Evolutionary conservation across 208 protist species (phyloP), one percentile per base, ranked within the genome.

Genomic region (Leishmania braziliensis): DNA sequence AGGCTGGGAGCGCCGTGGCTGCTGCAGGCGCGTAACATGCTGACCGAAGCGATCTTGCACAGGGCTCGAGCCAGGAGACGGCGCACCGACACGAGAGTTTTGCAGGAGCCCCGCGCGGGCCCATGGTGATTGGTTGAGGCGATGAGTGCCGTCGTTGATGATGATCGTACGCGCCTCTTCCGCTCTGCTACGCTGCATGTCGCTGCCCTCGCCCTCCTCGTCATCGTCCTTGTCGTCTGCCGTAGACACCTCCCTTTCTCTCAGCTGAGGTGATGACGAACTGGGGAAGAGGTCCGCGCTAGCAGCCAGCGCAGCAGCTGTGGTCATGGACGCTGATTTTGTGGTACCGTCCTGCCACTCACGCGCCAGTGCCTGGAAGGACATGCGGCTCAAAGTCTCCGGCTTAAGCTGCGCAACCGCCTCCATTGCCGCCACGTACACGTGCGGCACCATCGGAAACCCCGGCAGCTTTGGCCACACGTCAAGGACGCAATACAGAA

Each of bases 401-500:
- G 39, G 54, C 69, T 75, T 80, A 23, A 81, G 75, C 75, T 86
- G 75, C 12, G 84, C 75, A 26, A 92, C 74, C 70, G 84, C 86
- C 43, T 82, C 70, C 36, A 90, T 77, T 51, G 87, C 86, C 33
- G 77, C 65, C 29, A 87, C 63, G 76, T 88, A 79, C 60, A 87
- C 70, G 63, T 81, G 76, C 18, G 89, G 84, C 56, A 88, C 75
- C 68, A 86, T 75, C 33, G 82, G 86, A 43, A 89, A 84, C 20
- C 84, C 82, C 0, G 77, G 83, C 46, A 92, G 72, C 20, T 20
- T 48, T 3, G 86, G 89, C 89, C 84, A 86, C 66, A 86, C 80
- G 53, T 88, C 86, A 10, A 92, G 75, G 50, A 89, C 51, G 72
- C 88, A 88, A 78, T 78, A 87, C 23, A 92, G 79, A 8, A 90